Conservation (phyloP, 1,139 yeast species). For the Candida glucosophila region DNA sequence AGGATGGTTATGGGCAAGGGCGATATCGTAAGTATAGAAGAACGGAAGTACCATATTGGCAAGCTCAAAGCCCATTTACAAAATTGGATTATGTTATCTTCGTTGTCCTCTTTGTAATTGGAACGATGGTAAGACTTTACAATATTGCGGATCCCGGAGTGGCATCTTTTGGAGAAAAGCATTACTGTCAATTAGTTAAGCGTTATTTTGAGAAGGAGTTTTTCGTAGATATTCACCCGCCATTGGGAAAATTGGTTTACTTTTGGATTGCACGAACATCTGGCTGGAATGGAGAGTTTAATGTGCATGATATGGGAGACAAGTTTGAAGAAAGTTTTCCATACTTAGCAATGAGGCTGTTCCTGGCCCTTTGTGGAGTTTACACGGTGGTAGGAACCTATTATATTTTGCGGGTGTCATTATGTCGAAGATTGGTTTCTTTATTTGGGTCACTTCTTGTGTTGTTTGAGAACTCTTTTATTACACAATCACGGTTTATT, state of each 20-base stretch:
- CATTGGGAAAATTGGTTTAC: conserved; percentile 44
- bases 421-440: conserved; percentile 35
- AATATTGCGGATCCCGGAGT: conserved; percentile 60
- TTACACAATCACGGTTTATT: conserved; percentile 41
- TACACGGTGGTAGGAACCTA: conserved; percentile 38
- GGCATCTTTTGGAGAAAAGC: conserved; percentile 92
- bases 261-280: conserved; percentile 28
- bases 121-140: conserved; percentile 36
- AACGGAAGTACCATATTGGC: too few relatives aligned
- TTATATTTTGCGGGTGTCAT: conserved; percentile 38
- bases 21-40: too few relatives aligned
- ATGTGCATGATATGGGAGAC: conserved; percentile 24
- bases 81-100: conserved; percentile 15
- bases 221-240: conserved; percentile 57
- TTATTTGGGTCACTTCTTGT: conserved; percentile 37
- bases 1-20: too few relatives aligned
- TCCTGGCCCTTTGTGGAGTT: conserved; percentile 34
- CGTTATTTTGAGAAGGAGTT: conserved; percentile 55
- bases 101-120: conserved; percentile 13
- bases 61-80: too few relatives aligned
- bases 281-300: conserved; percentile 40
- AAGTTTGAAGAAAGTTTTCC: conserved; percentile 23
- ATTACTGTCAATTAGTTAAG: conserved; percentile 29
- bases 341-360: conserved; percentile 24
- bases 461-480: conserved; percentile 45